Percentiles rank a stretch among this genome's conserved stretches.
Conservation (phyloP, 2,329 filamentous ascomycete genomes). For the Chaetomium globosum region DNA sequence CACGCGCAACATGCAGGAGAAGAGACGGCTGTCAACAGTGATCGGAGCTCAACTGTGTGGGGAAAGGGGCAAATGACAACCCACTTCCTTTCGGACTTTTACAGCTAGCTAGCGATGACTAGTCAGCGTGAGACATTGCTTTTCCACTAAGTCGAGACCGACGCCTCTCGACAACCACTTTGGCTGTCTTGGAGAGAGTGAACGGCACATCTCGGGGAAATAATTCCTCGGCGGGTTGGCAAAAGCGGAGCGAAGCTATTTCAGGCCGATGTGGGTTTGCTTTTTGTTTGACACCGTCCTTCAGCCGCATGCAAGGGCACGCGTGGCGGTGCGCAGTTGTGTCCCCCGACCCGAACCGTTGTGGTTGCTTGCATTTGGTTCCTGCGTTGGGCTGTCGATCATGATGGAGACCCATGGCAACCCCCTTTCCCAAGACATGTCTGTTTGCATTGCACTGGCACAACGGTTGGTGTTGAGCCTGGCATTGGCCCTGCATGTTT, state of each 20-base stretch:
- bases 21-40: not conserved
- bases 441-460: not conserved
- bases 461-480: conserved; percentile 4
- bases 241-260: not conserved
- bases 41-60: not conserved
- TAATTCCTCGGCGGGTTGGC: not conserved
- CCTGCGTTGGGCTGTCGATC: conserved; percentile 8
- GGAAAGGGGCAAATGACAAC: not conserved
- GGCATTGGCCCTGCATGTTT: not conserved
- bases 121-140: not conserved
- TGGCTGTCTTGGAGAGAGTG: not conserved
- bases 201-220: not conserved
- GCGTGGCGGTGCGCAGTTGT: not conserved
- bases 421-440: not conserved
- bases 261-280: not conserved
- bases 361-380: conserved; percentile 9
- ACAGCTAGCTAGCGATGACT: not conserved
- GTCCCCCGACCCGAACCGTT: conserved; percentile 15
- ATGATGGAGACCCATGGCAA: conserved; percentile 8
- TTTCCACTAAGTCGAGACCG: not conserved
- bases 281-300: not conserved
- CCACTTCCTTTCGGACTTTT: not conserved
- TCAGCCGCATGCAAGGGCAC: conserved; percentile 15
- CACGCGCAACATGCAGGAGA: not conserved
- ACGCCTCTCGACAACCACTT: not conserved